Evolutionary conservation across 805 yeast species (phyloP), one percentile per base, ranked within the genome.

Genomic region (Soucietia sequanensis): DNA sequence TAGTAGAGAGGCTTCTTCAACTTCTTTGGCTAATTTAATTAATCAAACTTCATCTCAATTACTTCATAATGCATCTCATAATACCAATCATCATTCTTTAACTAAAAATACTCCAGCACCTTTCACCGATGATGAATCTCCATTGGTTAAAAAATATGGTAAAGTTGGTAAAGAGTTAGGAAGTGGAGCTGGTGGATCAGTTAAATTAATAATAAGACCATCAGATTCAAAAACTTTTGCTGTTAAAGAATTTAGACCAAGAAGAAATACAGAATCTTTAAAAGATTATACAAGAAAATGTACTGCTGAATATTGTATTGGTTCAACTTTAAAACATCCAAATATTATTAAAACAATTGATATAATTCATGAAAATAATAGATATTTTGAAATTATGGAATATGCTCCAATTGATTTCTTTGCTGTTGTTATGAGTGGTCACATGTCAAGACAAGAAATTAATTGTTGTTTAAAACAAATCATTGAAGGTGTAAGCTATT

Each of bases 101-200:
- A 72, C 58, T 34, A 15, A 19, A 14, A 16, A 9, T 9, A 16
- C 14, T 12, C 12, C 14, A 12, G 22, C 31, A 18, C 63, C 65
- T 5, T 58, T 38, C 34, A 60, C 67, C 9, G 65, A 65, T 44
- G 64, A 57, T 38, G 56, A 60, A 24, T 55, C 54, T 48, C 89
- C 90, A 1, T 81, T 82, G 46, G 77, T 84, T 26, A 87, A 83
- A 52, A 68, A 89, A 46, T 89, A 88, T 58, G 77, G 83, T 33
- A 84, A 81, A 55, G 80, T 84, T 35, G 95, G 95, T 34, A 91
- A 88, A 42, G 84, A 78, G 39, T 70, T 90, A 31, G 97, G 96
- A 36, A 93, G 93, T 14, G 97, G 97, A 35, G 96, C 96, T 2
- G 97, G 97, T 32, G 97, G 97, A 4, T 75, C 83, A 11, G 97